phyloP scores from a whole-genome alignment of 129 eudicot genomes.

The Solidago caesia region DNA sequence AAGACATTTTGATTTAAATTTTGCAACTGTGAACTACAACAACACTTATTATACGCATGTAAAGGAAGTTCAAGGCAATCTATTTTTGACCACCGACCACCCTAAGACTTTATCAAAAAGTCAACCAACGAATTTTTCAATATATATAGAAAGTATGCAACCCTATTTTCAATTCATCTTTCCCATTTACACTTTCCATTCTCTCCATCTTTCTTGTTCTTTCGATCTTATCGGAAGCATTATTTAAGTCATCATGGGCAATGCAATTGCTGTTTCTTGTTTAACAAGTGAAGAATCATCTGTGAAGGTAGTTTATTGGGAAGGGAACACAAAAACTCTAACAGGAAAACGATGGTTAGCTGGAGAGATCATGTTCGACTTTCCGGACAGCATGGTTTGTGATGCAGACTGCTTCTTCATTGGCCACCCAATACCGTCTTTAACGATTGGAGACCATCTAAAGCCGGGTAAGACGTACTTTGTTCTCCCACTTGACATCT shows the following conservation, averaged over 20 bases:
- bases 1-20: too few relatives aligned
- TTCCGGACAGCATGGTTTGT: slow-evolving; percentile 75
- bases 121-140: too few relatives aligned
- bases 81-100: too few relatives aligned
- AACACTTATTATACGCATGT: too few relatives aligned
- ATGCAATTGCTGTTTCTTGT: slow-evolving; percentile 24
- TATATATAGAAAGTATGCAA: too few relatives aligned
- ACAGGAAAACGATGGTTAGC: slow-evolving; percentile 38
- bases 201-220: too few relatives aligned
- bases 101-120: too few relatives aligned
- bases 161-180: too few relatives aligned
- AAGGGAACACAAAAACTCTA: slow-evolving; percentile 41
- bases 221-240: too few relatives aligned
- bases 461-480: slow-evolving; percentile 54
- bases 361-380: slow-evolving; percentile 89
- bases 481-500: slow-evolving; percentile 66
- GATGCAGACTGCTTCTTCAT: slow-evolving; percentile 65
- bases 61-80: too few relatives aligned
- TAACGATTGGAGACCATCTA: slow-evolving; percentile 60
- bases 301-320: slow-evolving; percentile 42
- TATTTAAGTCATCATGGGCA: slow-evolving; percentile 30
- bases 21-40: too few relatives aligned
- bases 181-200: too few relatives aligned
- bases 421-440: slow-evolving; percentile 55
- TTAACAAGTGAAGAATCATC: slow-evolving; percentile 4